These are phyloP conservation scores for Tetrapyrgos nigripes DNA, from an alignment of 1,284 basidiomycete genomes.

Conservation along the genomic window DNA sequence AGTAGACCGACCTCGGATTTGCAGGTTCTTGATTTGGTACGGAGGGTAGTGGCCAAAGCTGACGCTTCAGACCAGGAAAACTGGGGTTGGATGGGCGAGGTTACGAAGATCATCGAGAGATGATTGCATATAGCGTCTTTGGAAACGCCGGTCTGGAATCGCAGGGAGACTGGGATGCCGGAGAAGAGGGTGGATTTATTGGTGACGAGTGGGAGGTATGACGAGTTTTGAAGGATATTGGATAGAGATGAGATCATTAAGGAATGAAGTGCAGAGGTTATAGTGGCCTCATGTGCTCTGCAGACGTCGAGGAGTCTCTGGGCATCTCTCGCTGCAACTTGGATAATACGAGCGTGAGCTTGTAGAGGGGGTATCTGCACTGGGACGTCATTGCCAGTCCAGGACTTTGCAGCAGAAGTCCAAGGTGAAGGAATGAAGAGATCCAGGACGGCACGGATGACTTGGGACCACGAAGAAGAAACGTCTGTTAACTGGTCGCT, in stretches of 20 bases:
- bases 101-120: conserved; percentile 31
- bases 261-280: conserved; percentile 40
- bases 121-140: conserved; percentile 39
- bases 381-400: conserved; percentile 41
- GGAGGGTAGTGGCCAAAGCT: conserved; percentile 25
- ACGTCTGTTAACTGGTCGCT: conserved; percentile 38
- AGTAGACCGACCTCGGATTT: conserved; percentile 38
- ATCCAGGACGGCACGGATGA: conserved; percentile 28
- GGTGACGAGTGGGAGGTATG: conserved; percentile 18
- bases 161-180: conserved; percentile 42
- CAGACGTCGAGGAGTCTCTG: conserved; percentile 33
- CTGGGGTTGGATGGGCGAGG: conserved; percentile 25
- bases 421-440: conserved; percentile 35
- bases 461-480: conserved; percentile 34
- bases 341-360: conserved; percentile 9
- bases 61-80: conserved; percentile 26
- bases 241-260: conserved; percentile 37
- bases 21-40: conserved; percentile 22
- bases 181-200: conserved; percentile 29
- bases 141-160: conserved; percentile 35
- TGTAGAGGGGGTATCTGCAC: conserved; percentile 18
- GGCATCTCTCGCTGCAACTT: conserved; percentile 16
- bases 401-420: conserved; percentile 30
- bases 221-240: conserved; percentile 22
- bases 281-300: conserved; percentile 38